phyloP scores from a whole-genome alignment of 208 protist species.

The Histomonas meleagridis region DNA sequence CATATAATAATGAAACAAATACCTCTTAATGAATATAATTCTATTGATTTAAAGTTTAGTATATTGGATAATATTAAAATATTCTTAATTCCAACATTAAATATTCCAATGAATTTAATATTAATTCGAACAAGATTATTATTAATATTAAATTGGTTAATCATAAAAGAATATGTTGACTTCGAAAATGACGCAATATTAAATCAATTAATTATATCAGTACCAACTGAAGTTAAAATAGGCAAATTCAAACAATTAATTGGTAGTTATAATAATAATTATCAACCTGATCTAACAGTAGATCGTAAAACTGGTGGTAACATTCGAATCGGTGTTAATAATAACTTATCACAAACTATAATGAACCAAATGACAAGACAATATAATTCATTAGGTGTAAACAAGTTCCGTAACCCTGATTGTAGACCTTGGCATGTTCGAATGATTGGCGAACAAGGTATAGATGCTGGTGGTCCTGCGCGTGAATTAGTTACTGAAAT shows the following conservation, averaged over 20 bases:
- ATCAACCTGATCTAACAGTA: neutral
- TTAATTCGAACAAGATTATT: neutral
- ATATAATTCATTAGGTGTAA: neutral
- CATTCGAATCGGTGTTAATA: neutral
- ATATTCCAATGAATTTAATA: neutral
- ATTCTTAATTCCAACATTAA: neutral
- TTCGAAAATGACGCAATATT: neutral
- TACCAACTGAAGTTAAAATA: neutral
- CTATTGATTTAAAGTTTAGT: neutral
- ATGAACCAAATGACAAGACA: neutral
- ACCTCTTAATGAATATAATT: neutral
- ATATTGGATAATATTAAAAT: neutral
- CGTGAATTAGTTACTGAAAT: neutral
- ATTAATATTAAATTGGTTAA: neutral
- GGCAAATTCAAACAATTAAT: neutral
- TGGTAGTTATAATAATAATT: neutral
- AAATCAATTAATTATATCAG: neutral
- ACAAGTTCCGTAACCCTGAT: neutral
- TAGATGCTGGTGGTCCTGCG: slow-evolving; percentile 13
- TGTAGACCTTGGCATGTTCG: neutral
- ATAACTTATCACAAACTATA: neutral
- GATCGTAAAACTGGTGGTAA: neutral
- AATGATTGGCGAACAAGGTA: neutral
- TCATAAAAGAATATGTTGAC: neutral
- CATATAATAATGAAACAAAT: neutral